A percentile compares a stretch with the other conserved stretches of the same genome.
Conservation (phyloP, 2,329 filamentous ascomycete species). For the Davidsoniella eucalypti region DNA sequence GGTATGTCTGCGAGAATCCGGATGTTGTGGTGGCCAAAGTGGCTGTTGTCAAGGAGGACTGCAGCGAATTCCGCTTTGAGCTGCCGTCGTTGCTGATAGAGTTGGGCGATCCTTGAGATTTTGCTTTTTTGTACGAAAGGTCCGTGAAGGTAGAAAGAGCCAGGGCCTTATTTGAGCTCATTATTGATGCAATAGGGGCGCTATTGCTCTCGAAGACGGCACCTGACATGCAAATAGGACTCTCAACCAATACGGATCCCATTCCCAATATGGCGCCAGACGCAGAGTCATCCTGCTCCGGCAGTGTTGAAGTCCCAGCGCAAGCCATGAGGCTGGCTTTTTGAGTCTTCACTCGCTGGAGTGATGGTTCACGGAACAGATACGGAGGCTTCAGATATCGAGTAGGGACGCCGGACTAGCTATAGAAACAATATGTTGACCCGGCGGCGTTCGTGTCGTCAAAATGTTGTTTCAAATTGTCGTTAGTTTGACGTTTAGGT, state of each 20-base stretch:
- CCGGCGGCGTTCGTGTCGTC: no score
- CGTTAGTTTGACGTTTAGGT: no score
- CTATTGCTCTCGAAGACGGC: background rate
- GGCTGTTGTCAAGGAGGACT: constrained; percentile 4
- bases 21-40: constrained; percentile 6
- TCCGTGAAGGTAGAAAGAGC: background rate
- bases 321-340: constrained; percentile 2
- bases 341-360: background rate
- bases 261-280: no score
- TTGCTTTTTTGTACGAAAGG: constrained; percentile 6
- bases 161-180: constrained; percentile 1
- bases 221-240: no score
- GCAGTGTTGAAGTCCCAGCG: background rate
- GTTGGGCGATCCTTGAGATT: constrained; percentile 5
- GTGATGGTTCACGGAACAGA: background rate
- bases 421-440: no score
- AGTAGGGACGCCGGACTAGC: no score
- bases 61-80: constrained; percentile 5
- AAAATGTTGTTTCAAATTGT: no score
- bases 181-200: background rate
- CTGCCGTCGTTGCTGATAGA: constrained; percentile 1
- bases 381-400: background rate
- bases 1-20: constrained; percentile 3
- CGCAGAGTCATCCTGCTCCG: background rate
- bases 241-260: no score